Base-by-base conservation (phyloP, 768 basidiomycete species). In the Auriscalpium microsporum region DNA sequence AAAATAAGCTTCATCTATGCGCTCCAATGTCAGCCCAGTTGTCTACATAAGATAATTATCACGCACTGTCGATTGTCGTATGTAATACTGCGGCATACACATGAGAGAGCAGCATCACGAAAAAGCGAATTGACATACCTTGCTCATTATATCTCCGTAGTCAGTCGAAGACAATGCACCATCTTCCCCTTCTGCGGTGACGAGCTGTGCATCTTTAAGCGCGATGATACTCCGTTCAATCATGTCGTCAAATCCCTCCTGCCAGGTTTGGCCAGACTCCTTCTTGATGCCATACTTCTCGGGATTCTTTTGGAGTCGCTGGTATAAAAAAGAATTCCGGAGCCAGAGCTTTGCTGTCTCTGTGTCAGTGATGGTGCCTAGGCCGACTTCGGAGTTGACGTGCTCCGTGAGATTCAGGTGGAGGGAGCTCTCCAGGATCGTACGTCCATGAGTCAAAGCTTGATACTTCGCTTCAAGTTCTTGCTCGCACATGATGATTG, bases 361-460 rank as follows among this genome's bases (percentile, higher is more conserved):
- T 4, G 88, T 57, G 61, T 78, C 75, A 4, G 77, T 82, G 63
- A 99, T 94, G 0, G 94, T 94, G 2, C 84, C 81, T 10, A 97
- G 76, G 0, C 86, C 86, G 53, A 97, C 87, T 71, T 99, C 95
- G 2, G 92, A 92, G 64, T 97, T 97, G 60, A 99, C 71, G 68
- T 97, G 94, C 67, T 98, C 95, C 3, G 83, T 73, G 7, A 99
- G 78, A 65, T 90, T 88, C 49, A 72, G 71, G 68, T 96, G 93
- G 10, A 94, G 79, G 56, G 77, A 85, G 64, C 90, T 94, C 71
- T 97, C 95, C 36, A 99, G 75, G 14, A 86, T 71, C 0, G 86
- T 92, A 53, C 75, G 80, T 7, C 89, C 88, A 61, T 85, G 83
- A 1, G 77, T 75, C 16, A 94, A 74, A 4, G 77, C 72, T 48